phyloP scores from a whole-genome alignment of 805 yeast genomes.

The Candida nanaspora region DNA sequence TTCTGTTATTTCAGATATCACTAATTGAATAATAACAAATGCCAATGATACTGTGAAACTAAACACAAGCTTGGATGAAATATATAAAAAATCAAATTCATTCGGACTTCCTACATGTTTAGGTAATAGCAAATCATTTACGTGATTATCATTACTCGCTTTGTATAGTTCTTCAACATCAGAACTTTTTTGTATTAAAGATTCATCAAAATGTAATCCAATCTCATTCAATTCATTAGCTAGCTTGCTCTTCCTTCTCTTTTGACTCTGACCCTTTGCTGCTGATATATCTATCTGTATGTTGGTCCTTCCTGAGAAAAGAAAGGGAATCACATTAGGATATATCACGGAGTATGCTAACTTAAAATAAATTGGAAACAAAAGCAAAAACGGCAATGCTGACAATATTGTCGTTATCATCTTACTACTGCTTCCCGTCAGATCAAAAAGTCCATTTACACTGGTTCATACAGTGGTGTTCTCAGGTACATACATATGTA shows the following conservation, averaged over 20 bases:
- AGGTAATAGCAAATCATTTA: too few species aligned
- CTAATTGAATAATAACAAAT: constrained; percentile 20
- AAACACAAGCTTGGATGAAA: constrained; percentile 7
- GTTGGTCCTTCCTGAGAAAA: not conserved
- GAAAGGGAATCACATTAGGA: not conserved
- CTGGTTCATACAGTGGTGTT: too few species aligned
- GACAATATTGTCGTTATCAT: not conserved
- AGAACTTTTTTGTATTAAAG: too few species aligned
- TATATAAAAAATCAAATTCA: not conserved
- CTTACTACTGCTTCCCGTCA: too few species aligned
- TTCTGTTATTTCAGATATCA: constrained; percentile 21
- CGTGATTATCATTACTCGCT: too few species aligned
- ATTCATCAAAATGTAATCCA: not conserved
- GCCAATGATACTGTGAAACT: constrained; percentile 20
- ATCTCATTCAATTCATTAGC: not conserved
- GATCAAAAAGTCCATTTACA: too few species aligned
- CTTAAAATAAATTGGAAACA: not conserved
- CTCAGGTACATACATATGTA: too few species aligned
- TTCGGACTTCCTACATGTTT: too few species aligned
- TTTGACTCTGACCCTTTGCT: too few species aligned
- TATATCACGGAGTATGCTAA: not conserved
- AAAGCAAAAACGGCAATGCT: not conserved
- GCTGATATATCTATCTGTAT: too few species aligned
- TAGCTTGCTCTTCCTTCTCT: not conserved
- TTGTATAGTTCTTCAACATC: too few species aligned